Conservation (phyloP, 257 asterid genomes). For the Misopates orontium region DNA sequence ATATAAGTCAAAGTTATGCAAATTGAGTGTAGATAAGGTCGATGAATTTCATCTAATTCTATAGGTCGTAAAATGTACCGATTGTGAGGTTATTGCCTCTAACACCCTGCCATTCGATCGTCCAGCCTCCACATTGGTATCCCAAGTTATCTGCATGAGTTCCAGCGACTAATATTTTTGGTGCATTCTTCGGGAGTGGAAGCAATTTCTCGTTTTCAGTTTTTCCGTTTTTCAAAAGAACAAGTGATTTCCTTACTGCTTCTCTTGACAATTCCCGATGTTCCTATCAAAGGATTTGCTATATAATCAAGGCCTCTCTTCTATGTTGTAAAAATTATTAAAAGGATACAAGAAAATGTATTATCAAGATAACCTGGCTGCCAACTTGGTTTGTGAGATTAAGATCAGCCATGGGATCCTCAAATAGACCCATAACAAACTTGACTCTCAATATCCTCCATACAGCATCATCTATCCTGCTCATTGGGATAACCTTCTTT, state of each 20-base stretch:
- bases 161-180: constrained; percentile 55
- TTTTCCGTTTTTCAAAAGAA: constrained; percentile 61
- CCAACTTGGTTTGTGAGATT: constrained; percentile 53
- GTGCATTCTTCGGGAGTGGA: constrained; percentile 49
- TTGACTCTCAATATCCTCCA: constrained; percentile 57
- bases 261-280: constrained; percentile 60
- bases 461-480: constrained; percentile 68
- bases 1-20: background rate
- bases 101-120: constrained; percentile 63
- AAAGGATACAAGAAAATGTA: background rate
- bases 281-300: constrained; percentile 35
- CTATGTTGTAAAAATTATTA: background rate
- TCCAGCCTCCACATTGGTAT: constrained; percentile 71
- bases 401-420: constrained; percentile 59
- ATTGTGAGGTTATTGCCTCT: constrained; percentile 49
- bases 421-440: constrained; percentile 52
- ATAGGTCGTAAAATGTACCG: constrained; percentile 32
- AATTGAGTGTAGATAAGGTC: background rate
- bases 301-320: background rate
- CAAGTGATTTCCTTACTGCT: constrained; percentile 67
- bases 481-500: constrained; percentile 45
- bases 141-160: constrained; percentile 61
- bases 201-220: constrained; percentile 34
- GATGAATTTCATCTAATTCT: background rate
- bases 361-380: constrained; percentile 35